Conservation (phyloP, 148 eudicot species). For the Rhododendron griersonianum region DNA sequence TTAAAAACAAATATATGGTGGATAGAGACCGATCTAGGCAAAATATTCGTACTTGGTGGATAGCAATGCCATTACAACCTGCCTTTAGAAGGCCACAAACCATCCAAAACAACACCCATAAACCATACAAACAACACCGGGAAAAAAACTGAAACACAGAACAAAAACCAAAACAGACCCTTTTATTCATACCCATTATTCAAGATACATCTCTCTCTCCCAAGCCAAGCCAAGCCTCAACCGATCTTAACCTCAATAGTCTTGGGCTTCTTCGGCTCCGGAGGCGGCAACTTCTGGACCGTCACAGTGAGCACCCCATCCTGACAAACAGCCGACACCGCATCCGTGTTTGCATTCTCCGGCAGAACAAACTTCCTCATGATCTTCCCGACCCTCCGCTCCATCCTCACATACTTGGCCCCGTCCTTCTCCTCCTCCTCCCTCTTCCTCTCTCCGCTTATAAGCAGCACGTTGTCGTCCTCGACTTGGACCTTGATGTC, state of each 20-base stretch:
- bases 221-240: neutral
- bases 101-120: no score
- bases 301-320: conserved; percentile 64
- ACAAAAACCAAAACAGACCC: neutral
- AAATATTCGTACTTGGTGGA: no score
- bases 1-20: no score
- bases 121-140: no score
- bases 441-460: conserved; percentile 54
- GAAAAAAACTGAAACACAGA: neutral
- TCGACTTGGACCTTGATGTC: conserved; percentile 35
- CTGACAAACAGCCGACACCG: conserved; percentile 46
- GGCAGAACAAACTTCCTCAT: conserved; percentile 75
- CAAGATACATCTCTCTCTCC: neutral
- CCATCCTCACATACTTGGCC: conserved; percentile 58
- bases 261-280: conserved; percentile 68
- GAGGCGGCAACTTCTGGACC: conserved; percentile 64
- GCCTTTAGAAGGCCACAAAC: no score
- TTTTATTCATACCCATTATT: neutral
- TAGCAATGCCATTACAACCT: no score
- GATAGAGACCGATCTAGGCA: no score
- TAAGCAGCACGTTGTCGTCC: conserved; percentile 53
- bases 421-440: conserved; percentile 44
- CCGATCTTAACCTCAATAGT: conserved; percentile 52
- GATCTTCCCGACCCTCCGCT: conserved; percentile 59
- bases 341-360: conserved; percentile 48